Evolutionary conservation across 176 grass and related monocot genomes (phyloP).

Genomic region (Melocanna baccifera): DNA sequence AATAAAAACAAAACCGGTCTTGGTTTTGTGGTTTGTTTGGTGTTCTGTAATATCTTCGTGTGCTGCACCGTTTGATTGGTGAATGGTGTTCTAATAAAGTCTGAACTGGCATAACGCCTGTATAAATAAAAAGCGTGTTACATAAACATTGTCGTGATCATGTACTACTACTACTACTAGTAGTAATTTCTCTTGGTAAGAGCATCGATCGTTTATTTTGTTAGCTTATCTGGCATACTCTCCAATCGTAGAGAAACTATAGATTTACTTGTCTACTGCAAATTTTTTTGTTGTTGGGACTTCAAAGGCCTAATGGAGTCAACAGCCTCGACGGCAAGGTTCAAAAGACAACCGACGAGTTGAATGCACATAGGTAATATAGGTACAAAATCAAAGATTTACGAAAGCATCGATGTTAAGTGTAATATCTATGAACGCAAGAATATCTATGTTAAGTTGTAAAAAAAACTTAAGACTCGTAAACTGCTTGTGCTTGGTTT

Average conservation of each 20-base stretch:
- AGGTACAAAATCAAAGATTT: neutral
- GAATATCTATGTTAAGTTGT: no score
- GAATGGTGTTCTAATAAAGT: constrained; percentile 12
- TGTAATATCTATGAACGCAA: neutral
- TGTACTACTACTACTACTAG: neutral
- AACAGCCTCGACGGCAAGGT: neutral
- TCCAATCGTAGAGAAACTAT: neutral
- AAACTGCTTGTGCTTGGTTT: accelerated
- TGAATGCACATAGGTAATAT: neutral
- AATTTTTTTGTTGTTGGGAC: neutral
- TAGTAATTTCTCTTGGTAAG: neutral
- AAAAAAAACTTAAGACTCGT: no score
- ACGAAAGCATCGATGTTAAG: neutral
- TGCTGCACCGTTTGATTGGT: neutral
- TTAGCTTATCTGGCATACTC: neutral
- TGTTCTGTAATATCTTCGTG: neutral
- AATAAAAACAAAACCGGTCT: constrained; percentile 16
- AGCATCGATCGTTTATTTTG: neutral
- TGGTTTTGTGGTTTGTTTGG: neutral
- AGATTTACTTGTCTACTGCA: neutral
- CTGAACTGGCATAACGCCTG: neutral
- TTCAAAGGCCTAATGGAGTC: neutral
- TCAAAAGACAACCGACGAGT: neutral
- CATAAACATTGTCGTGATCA: neutral
- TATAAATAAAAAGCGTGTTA: constrained; percentile 21